Evolutionary conservation across 768 basidiomycete genomes (phyloP).

Genomic region (Lentinula aciculospora): DNA sequence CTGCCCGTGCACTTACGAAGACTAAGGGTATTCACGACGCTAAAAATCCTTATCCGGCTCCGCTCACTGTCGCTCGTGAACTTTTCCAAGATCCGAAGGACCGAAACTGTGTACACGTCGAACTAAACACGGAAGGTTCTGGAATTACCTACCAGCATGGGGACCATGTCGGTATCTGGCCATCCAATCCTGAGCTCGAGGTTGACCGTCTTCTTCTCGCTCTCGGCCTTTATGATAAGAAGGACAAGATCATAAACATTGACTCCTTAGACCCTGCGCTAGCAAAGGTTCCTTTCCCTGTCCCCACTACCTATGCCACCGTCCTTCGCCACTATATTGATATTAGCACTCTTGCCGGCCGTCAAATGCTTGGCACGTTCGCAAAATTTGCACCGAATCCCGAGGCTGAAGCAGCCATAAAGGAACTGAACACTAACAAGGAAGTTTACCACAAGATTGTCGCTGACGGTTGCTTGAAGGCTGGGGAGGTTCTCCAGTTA

Average conservation of each 20-base stretch:
- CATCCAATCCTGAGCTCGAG: constrained; percentile 87
- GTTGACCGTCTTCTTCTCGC: constrained; percentile 84
- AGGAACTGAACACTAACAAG: constrained; percentile 80
- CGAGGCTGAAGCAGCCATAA: constrained; percentile 68
- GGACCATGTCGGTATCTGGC: constrained; percentile 98
- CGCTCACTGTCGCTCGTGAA: constrained; percentile 71
- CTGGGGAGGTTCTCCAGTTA: constrained; percentile 89
- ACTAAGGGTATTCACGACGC: constrained; percentile 96
- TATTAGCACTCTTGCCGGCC: constrained; percentile 89
- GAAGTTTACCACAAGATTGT: constrained; percentile 79
- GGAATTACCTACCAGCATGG: constrained; percentile 99
- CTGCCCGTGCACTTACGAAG: constrained; percentile 86
- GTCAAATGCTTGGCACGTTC: constrained; percentile 85
- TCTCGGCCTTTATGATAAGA: constrained; percentile 79
- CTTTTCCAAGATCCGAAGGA: constrained; percentile 71
- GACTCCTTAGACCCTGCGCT: constrained; percentile 97
- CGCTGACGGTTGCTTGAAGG: constrained; percentile 77
- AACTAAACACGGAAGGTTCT: constrained; percentile 90
- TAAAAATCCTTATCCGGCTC: constrained; percentile 94
- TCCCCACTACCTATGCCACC: constrained; percentile 89
- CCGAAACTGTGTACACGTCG: constrained; percentile 92
- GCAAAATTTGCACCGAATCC: constrained; percentile 85
- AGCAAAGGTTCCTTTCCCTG: constrained; percentile 98
- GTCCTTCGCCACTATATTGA: constrained; percentile 97
- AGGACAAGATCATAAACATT: constrained; percentile 81